Base-by-base conservation (phyloP, 805 yeast genomes). In the Saturnispora ahearnii region DNA sequence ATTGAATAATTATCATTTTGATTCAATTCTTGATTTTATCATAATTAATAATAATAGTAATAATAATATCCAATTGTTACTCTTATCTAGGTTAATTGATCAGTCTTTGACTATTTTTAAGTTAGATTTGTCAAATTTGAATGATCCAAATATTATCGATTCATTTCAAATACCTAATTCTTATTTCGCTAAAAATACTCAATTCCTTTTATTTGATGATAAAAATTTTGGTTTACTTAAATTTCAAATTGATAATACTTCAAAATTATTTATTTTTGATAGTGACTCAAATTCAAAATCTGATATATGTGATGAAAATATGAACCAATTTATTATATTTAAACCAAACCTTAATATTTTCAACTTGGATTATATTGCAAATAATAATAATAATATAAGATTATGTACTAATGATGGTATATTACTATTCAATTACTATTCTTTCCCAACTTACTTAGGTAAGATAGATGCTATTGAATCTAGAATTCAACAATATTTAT, bases 401-500 rank as follows among this genome's bases (percentile, higher is more conserved):
- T 55, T 73, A 1, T 57, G 83, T 13, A 75, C 86, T 1, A 73
- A 74, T 32, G 72, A 77, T 22, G 95, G 93, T 4, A 76, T 84
- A 1, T 60, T 87, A 34, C 70, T 79, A 51, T 64, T 87, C 22
- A 86, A 82, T 50, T 61, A 80, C 31, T 70, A 69, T 46, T 54
- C 60, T 1, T 65, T 61, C 6, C 59, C 55, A 2, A 55, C 56
- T 1, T 62, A 55, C 4, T 13, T 31, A 24, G 38, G 53, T 6
- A 38, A 51, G 15, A 44, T 38, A 3, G 53, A 51, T 3, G 72
- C 81, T 44, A 70, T 86, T 32, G 82, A 82, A 60, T 77, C 87
- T 0, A 90, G 82, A 57, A 77, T 91, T 22, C 93, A 84, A 56
- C 97, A 90, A 64, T 96, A 90, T 0, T 78, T 90, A 1, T 84